These are phyloP conservation scores for Fusarium sterilihyphosum DNA, from an alignment of 2,329 filamentous ascomycete genomes.

Conservation along the genomic window DNA sequence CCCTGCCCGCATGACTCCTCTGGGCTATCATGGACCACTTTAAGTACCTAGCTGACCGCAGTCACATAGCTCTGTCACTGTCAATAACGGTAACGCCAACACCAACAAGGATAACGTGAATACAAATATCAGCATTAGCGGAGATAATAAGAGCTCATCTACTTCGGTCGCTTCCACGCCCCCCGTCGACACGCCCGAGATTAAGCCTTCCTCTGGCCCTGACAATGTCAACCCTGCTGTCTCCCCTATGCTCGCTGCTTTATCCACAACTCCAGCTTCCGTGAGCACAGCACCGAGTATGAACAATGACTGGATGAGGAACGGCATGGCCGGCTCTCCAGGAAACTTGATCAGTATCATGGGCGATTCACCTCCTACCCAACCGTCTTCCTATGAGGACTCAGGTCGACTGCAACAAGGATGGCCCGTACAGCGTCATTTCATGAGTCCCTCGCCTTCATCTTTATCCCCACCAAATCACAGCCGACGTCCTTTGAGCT, in stretches of 20 bases:
- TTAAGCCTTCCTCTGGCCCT: constrained; percentile 53
- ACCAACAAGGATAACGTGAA: constrained; percentile 46
- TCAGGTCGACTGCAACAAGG: constrained; percentile 54
- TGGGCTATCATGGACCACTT: constrained; percentile 8
- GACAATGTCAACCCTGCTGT: constrained; percentile 55
- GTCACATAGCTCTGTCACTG: constrained; percentile 34
- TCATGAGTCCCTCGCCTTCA: constrained; percentile 56
- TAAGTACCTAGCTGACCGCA: constrained; percentile 39
- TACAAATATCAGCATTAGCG: constrained; percentile 43
- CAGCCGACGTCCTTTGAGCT: constrained; percentile 61
- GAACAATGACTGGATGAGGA: constrained; percentile 57
- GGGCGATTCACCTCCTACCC: constrained; percentile 63
- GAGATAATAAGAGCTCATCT: constrained; percentile 48
- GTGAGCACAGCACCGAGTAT: constrained; percentile 59
- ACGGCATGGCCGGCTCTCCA: constrained; percentile 60
- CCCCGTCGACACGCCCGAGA: constrained; percentile 57
- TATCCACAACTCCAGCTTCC: constrained; percentile 60
- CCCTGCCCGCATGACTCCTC: constrained; percentile 44
- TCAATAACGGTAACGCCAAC: constrained; percentile 41
- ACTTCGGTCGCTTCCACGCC: constrained; percentile 57
- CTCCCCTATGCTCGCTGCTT: constrained; percentile 60
- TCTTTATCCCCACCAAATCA: constrained; percentile 53
- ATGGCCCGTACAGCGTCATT: constrained; percentile 59
- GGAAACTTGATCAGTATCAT: constrained; percentile 62
- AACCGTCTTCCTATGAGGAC: constrained; percentile 63